Base-by-base conservation (phyloP, 129 eudicot species). In the Flaveria sonorensis region DNA sequence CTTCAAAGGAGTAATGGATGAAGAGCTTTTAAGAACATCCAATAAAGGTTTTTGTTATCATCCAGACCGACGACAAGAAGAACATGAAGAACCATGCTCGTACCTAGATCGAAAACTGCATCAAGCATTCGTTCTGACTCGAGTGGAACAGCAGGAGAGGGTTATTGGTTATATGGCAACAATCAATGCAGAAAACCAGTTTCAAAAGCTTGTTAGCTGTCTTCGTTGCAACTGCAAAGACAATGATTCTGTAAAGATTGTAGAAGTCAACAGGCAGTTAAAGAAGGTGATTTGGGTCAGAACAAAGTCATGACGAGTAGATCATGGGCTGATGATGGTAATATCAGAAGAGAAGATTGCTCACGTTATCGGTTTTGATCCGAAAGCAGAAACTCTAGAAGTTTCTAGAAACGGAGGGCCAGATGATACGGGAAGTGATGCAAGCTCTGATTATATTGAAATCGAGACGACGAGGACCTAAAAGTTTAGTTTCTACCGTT, bases 361-460 rank as follows among this genome's bases (percentile, higher is more conserved):
- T 80, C 65, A 74, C 77, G 47, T 84, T 86, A 77, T 89, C 91
- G 1, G 73, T 75, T 64, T 64, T 81, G 81, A 65, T 71, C 89
- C 89, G 30, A 60, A 50, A 64, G 75, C n/a, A 0, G 81, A 79
- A 39, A 72, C 66, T 70, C 57, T 74, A 42, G 75, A 74, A 8
- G 30, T 74, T 60, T 70, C 83, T 13, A 28, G 79, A 39, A 84
- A 72, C 40, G 85, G 67, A 3, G 30, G 21, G 67, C 69, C 85
- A 74, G 70, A 82, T 18, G 98, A 93, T 50, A 52, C 83, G 1
- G 91, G 75, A 30, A 93, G 98, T 36, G 98, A 93, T 30, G 82
- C 96, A 3, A 93, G 98, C 72, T 93, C 98, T 3, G 98, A 93
- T 61, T 82, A n/a, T 93, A 66, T 93, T 32, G 98, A 93, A 68